These are phyloP conservation scores for Phytophthora idaei DNA, from an alignment of 352 stramenopile genomes.

Conservation along the genomic window DNA sequence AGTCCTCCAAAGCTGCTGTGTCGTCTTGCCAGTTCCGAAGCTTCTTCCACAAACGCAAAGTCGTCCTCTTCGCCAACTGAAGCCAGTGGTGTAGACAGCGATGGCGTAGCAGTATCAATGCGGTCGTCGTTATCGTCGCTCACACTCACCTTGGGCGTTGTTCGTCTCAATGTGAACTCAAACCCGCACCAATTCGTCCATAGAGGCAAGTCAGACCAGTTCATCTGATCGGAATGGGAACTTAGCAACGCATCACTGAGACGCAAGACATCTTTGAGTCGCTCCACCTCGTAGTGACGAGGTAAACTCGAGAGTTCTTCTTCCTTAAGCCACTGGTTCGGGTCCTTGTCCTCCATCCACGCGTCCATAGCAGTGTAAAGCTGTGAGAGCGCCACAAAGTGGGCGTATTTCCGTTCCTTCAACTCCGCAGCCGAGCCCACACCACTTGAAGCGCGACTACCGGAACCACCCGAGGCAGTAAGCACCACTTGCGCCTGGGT, in stretches of 20 bases:
- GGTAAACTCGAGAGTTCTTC: constrained; percentile 73
- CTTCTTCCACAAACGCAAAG: constrained; percentile 85
- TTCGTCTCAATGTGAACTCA: constrained; percentile 55
- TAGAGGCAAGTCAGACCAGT: constrained; percentile 61
- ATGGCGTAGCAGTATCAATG: not conserved
- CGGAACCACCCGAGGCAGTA: constrained; percentile 35
- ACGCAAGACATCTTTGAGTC: constrained; percentile 68
- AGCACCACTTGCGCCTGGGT: constrained; percentile 68
- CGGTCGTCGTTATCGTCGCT: constrained; percentile 9
- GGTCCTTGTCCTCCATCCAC: constrained; percentile 84
- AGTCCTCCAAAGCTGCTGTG: constrained; percentile 70
- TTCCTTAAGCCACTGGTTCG: constrained; percentile 80
- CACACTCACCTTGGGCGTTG: constrained; percentile 12
- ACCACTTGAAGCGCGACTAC: constrained; percentile 8
- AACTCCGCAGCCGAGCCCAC: constrained; percentile 23
- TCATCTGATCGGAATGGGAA: constrained; percentile 34
- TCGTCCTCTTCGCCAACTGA: constrained; percentile 61
- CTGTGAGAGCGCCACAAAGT: constrained; percentile 64
- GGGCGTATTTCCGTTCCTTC: constrained; percentile 59
- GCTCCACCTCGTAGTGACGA: constrained; percentile 73
- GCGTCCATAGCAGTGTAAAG: constrained; percentile 86
- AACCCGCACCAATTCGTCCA: constrained; percentile 77
- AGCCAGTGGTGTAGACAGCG: constrained; percentile 26
- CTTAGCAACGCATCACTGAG: constrained; percentile 72
- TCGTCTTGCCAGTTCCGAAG: constrained; percentile 53